Conservation (phyloP, 352 stramenopile species). For the Pythium grandisporangium region DNA sequence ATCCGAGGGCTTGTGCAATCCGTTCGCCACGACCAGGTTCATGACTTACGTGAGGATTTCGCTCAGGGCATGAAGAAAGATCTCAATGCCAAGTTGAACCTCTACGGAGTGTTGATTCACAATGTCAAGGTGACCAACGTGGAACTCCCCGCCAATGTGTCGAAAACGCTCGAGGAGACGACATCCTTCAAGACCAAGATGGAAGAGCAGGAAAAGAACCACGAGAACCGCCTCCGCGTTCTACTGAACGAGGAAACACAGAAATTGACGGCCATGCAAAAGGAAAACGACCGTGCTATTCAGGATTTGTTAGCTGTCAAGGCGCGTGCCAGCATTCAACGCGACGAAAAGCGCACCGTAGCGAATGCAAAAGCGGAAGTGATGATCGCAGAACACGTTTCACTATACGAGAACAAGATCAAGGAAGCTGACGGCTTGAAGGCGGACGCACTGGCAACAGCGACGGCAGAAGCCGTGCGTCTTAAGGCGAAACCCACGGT, state of each 20-base stretch:
- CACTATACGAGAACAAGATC: slow-evolving; percentile 54
- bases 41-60: slow-evolving; percentile 77
- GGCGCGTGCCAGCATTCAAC: slow-evolving; percentile 59
- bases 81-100: slow-evolving; percentile 57
- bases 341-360: slow-evolving; percentile 66
- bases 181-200: slow-evolving; percentile 84
- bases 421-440: slow-evolving; percentile 60
- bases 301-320: slow-evolving; percentile 66
- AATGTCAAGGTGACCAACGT: slow-evolving; percentile 87
- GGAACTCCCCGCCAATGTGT: slow-evolving; percentile 51
- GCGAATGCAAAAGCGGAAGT: slow-evolving; percentile 72
- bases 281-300: slow-evolving; percentile 67
- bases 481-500: slow-evolving; percentile 48
- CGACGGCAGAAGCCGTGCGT: slow-evolving; percentile 42
- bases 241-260: slow-evolving; percentile 79
- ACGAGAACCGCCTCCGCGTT: slow-evolving; percentile 80
- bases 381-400: slow-evolving; percentile 47
- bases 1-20: slow-evolving; percentile 78
- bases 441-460: slow-evolving; percentile 43
- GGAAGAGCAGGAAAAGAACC: slow-evolving; percentile 86
- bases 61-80: slow-evolving; percentile 79
- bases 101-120: slow-evolving; percentile 76
- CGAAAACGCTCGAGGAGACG: slow-evolving; percentile 63
- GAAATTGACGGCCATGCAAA: slow-evolving; percentile 72
- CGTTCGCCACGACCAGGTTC: slow-evolving; percentile 74